Conservation (phyloP, 2,329 filamentous ascomycete species). For the Pestalotiopsis sp. region DNA sequence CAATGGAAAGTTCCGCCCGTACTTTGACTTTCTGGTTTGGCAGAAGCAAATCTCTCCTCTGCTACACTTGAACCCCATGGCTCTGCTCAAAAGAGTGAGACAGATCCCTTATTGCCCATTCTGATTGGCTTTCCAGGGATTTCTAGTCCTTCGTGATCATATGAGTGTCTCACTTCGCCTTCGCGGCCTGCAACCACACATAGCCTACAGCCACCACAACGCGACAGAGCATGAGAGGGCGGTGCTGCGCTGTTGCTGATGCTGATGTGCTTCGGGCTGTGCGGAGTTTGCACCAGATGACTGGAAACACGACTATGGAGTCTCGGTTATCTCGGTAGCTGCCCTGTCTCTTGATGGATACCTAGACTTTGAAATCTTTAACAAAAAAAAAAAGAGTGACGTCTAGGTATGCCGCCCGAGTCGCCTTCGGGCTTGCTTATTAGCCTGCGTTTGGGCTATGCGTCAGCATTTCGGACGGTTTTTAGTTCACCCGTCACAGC, state of each 20-base stretch:
- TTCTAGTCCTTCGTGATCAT: not conserved
- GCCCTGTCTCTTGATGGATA: no score
- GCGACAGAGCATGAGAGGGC: not conserved
- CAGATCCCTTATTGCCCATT: no score
- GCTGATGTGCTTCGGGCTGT: not conserved
- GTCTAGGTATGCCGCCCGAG: not conserved
- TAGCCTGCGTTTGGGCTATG: not conserved
- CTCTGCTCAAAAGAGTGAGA: no score
- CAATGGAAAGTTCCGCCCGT: not conserved
- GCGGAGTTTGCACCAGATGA: not conserved
- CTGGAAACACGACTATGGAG: no score
- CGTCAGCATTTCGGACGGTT: not conserved
- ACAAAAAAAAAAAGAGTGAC: not conserved
- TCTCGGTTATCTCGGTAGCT: no score
- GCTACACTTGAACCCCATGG: not conserved
- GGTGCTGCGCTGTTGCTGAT: not conserved
- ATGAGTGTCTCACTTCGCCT: not conserved
- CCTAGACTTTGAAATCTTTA: no score
- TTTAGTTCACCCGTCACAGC: no score
- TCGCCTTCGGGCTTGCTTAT: not conserved
- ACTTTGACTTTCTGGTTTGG: not conserved
- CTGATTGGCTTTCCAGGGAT: no score
- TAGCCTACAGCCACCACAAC: not conserved
- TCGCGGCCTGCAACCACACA: not conserved
- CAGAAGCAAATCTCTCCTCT: not conserved